Base-by-base conservation (phyloP, 768 basidiomycete genomes). In the Arthromyces matolae region DNA sequence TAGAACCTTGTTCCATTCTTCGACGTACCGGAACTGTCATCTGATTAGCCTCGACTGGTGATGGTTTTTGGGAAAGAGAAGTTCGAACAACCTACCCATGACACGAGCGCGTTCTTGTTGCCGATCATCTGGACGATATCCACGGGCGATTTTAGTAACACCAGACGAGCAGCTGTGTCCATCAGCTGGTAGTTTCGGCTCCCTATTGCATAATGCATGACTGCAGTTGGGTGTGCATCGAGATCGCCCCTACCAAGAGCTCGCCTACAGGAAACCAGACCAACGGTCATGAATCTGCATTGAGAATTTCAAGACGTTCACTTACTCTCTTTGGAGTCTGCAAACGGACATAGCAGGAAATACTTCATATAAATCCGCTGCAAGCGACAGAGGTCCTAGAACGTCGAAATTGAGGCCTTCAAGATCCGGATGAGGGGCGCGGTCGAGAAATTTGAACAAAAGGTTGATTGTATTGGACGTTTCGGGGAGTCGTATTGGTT, bases 351-450 rank as follows among this genome's bases (percentile, higher is more conserved):
- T 14, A 13, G 45, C 50, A 0, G 50, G 22, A 16, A 46, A 47
- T 0, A 47, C 35, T n/a, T 31, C 23, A 19, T 51, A 51, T 1
- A n/a, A 24, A 24, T 51, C 35, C 10, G 45, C 40, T 29, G 45
- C 50, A 9, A 37, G 16, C 12, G 40, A 47, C 23, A 51, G 50
- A 16, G 42, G 45, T 36, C 39, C 45, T 5, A 51, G 33, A 19
- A 35, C 24, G 9, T 20, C 4, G n/a, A 42, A 47, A 20, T 47
- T 35, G 1, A 13, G 10, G 8, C 5, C 41, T 33, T 51, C 41
- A 18, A 47, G 25, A 34, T 51, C 45, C 3, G 50, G 50, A 4
- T 51, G 50, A 3, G 45, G 45, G 22, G 33, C 14, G 22, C 24
- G 12, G 7, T 16, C 10, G 16, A 47, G 20, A 38, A 42, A 47